Percentiles rank a stretch among this genome's conserved stretches.
These are phyloP conservation scores for Naganishia cerealis DNA, from an alignment of 1,284 basidiomycete genomes.

Conservation along the genomic window DNA sequence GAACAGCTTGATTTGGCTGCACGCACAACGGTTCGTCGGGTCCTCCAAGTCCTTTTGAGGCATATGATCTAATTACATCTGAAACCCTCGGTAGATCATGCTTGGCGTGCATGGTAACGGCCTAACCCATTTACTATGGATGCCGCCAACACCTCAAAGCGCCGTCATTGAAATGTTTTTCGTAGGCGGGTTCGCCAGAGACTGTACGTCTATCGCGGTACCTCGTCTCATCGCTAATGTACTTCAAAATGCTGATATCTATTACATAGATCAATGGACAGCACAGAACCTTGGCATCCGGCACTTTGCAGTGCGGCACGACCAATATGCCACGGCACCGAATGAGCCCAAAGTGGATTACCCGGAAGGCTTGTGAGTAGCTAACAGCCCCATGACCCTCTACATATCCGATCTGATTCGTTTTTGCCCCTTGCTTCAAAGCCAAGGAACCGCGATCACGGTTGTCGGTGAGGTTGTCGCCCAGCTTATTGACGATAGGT, in stretches of 20 bases:
- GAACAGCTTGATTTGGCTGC: slow-evolving; percentile 53
- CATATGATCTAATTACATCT: neutral
- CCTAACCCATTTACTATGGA: slow-evolving; percentile 54
- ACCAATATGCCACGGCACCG: slow-evolving; percentile 59
- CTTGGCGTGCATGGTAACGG: slow-evolving; percentile 56
- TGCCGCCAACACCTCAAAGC: slow-evolving; percentile 52
- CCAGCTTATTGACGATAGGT: slow-evolving; percentile 78
- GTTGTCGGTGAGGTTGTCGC: slow-evolving; percentile 77
- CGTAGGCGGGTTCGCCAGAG: slow-evolving; percentile 51
- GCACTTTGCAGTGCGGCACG: slow-evolving; percentile 53
- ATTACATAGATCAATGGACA: slow-evolving; percentile 50
- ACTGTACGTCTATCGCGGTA: slow-evolving; percentile 42
- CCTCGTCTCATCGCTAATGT: neutral
- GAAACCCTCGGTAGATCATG: slow-evolving; percentile 48
- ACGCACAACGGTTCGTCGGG: slow-evolving; percentile 47
- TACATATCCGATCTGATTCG: neutral
- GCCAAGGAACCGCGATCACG: slow-evolving; percentile 67
- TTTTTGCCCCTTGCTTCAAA: neutral
- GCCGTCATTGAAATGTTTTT: slow-evolving; percentile 55
- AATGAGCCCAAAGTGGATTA: slow-evolving; percentile 63
- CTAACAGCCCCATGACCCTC: no score
- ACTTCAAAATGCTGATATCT: neutral
- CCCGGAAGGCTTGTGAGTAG: slow-evolving; percentile 64
- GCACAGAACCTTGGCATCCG: slow-evolving; percentile 52
- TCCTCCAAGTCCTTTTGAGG: neutral